These are phyloP conservation scores for Coccomyxa sp. DNA, from an alignment of 139 green algal species.

Conservation along the genomic window DNA sequence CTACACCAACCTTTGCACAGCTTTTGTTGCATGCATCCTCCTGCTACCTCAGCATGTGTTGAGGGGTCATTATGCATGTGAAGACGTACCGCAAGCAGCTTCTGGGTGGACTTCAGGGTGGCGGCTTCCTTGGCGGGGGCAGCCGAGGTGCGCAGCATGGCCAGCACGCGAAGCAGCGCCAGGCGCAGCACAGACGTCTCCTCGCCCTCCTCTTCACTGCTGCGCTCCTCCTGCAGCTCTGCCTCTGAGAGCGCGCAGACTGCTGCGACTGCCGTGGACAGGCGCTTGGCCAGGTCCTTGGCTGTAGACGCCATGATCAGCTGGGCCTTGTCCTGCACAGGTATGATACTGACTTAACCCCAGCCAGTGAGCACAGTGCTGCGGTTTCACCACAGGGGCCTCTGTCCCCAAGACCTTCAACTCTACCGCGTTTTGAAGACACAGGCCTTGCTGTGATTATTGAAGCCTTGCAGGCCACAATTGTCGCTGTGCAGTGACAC, in stretches of 20 bases:
- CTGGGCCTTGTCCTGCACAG: constrained; percentile 22
- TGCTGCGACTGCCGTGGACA: background rate
- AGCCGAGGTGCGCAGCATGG: constrained; percentile 1
- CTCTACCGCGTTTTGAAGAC: background rate
- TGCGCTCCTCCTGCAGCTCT: constrained; percentile 6
- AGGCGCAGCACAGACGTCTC: constrained; percentile 5
- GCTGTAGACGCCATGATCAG: constrained; percentile 8
- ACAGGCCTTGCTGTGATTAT: background rate
- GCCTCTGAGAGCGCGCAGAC: background rate
- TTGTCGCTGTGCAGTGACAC: background rate
- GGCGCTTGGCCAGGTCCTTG: background rate
- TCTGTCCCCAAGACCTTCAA: background rate
- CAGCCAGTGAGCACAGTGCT: background rate
- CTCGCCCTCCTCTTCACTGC: constrained; percentile 10
- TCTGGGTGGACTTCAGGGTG: background rate
- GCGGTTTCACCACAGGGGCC: no score
- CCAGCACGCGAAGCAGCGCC: constrained; percentile 10
- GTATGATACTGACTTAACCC: background rate
- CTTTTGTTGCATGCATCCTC: no score
- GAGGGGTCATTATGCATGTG: background rate
- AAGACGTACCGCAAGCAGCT: constrained; percentile 11
- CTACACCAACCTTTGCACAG: no score
- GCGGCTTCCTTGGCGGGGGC: background rate
- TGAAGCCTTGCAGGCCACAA: background rate
- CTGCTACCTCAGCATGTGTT: no score